Percentiles rank a stretch among this genome's conserved stretches.
Conservation (phyloP, 2,329 filamentous ascomycete genomes). For the Cytospora schulzeri region DNA sequence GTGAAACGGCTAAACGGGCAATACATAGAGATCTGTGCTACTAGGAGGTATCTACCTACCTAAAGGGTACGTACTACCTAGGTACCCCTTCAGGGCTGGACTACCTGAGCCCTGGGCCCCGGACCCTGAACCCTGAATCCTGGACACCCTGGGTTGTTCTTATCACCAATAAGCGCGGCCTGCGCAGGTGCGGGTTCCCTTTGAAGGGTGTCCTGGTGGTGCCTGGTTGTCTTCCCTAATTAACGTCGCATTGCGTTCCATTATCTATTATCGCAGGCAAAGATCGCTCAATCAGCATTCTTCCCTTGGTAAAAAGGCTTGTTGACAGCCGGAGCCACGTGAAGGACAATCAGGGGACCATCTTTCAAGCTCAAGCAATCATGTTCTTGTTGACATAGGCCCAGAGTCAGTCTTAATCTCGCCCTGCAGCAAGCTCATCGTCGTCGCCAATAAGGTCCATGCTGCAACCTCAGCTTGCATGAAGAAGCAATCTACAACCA, state of each 20-base stretch:
- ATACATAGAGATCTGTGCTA: background rate
- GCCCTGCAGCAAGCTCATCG: background rate
- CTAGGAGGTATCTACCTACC: too few relatives aligned
- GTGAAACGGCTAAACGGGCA: background rate
- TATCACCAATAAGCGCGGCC: background rate
- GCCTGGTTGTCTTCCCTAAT: too few relatives aligned
- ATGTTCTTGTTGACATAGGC: too few relatives aligned
- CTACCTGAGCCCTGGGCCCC: background rate
- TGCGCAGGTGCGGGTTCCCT: too few relatives aligned
- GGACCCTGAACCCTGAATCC: background rate
- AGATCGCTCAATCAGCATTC: too few relatives aligned
- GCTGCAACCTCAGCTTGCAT: background rate
- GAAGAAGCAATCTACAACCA: background rate
- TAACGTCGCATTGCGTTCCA: too few relatives aligned
- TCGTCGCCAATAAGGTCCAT: background rate
- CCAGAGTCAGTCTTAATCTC: background rate
- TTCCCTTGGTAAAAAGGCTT: too few relatives aligned
- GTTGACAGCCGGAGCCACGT: too few relatives aligned
- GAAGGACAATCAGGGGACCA: too few relatives aligned
- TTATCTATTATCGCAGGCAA: background rate
- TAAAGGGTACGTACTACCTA: too few relatives aligned
- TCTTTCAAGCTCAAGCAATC: background rate
- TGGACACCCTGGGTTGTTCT: background rate
- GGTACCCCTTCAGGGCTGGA: too few relatives aligned
- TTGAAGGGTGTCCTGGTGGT: too few relatives aligned